Evolutionary conservation across 169 alveolate species (phyloP).

Genomic region (Plasmodium inui): DNA sequence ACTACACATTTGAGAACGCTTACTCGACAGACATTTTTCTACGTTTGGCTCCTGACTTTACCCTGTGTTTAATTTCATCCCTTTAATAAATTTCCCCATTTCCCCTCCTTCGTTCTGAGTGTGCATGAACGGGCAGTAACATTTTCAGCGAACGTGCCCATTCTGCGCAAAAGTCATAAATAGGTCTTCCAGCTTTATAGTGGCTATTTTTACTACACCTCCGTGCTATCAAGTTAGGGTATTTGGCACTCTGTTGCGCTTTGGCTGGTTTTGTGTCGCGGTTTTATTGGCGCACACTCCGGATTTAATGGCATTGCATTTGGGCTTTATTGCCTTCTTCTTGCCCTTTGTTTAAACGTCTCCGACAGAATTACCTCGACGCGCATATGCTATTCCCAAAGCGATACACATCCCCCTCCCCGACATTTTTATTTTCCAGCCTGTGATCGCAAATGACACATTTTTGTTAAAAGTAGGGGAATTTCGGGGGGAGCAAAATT

Average conservation of each 20-base stretch:
- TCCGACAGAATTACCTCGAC: conserved; percentile 8
- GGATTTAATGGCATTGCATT: neutral
- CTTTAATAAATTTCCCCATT: neutral
- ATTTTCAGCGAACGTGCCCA: neutral
- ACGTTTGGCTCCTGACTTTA: neutral
- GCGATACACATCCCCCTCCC: neutral
- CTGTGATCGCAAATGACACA: neutral
- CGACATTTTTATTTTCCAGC: conserved; percentile 1
- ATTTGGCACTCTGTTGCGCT: neutral
- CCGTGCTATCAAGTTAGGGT: neutral
- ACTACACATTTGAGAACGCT: neutral
- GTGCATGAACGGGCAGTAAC: conserved; percentile 70
- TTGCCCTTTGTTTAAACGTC: neutral
- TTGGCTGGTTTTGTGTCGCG: neutral
- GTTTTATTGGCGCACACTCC: neutral
- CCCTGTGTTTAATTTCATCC: neutral
- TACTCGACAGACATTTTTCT: neutral
- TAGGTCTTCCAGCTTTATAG: conserved; percentile 5
- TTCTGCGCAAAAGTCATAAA: neutral
- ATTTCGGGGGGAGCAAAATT: neutral
- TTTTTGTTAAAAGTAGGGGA: neutral
- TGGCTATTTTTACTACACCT: conserved; percentile 8
- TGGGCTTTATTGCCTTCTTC: neutral
- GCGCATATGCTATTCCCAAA: neutral
- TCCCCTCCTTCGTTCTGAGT: conserved; percentile 5